Conservation (phyloP, 441 rosid genomes). For the Mallotus repandus region DNA sequence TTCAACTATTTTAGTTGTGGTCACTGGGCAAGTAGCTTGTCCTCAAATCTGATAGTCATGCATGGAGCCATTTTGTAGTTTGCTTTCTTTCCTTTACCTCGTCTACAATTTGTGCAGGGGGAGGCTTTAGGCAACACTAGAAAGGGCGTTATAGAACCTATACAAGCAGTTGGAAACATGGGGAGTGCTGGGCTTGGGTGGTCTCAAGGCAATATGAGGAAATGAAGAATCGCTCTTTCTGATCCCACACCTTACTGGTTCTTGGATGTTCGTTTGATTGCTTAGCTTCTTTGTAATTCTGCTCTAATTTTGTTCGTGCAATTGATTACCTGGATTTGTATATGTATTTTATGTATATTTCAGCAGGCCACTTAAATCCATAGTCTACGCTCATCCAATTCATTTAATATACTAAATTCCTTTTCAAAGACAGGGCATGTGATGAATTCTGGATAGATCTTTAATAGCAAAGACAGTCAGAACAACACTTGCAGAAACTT, state of each 20-base stretch:
- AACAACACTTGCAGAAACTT: too few relatives aligned
- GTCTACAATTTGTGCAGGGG: constrained; percentile 49
- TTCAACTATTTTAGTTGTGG: not conserved
- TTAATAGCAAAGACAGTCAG: too few relatives aligned
- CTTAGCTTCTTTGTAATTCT: not conserved
- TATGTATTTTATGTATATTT: not conserved
- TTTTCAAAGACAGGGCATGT: too few relatives aligned
- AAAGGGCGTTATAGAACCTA: constrained; percentile 70
- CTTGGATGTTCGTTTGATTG: not conserved
- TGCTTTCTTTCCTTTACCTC: not conserved
- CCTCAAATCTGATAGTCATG: not conserved
- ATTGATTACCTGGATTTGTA: not conserved
- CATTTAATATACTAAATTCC: too few relatives aligned
- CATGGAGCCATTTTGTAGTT: not conserved
- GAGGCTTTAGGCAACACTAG: constrained; percentile 67
- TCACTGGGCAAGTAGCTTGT: not conserved
- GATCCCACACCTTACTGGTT: not conserved
- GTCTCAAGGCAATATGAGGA: constrained; percentile 44
- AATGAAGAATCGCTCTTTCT: not conserved
- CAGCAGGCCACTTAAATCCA: too few relatives aligned
- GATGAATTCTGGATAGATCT: too few relatives aligned
- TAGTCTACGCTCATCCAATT: too few relatives aligned
- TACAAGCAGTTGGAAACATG: constrained; percentile 64
- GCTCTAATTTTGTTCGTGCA: not conserved
- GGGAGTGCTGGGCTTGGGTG: constrained; percentile 87